Evolutionary conservation across 306 rosid genomes (phyloP).

Genomic region (Cicer judaicum): DNA sequence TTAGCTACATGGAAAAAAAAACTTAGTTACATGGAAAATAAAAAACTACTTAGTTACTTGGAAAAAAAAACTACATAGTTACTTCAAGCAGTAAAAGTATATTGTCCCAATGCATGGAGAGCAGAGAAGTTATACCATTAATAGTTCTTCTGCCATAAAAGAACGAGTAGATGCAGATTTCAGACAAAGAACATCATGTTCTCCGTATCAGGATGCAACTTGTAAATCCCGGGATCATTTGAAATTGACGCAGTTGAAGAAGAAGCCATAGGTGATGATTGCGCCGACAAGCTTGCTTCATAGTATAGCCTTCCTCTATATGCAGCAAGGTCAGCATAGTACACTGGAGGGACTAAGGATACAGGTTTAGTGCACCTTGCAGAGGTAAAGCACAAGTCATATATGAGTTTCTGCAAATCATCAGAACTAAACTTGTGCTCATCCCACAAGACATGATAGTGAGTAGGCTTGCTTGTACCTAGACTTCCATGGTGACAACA

Average conservation of each 20-base stretch:
- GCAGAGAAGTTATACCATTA: background rate
- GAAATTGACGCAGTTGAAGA: constrained; percentile 45
- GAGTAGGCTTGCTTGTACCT: constrained; percentile 90
- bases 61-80: constrained; percentile 44
- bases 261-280: constrained; percentile 28
- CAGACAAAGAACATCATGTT: constrained; percentile 67
- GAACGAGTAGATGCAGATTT: constrained; percentile 14
- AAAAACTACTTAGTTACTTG: constrained; percentile 37
- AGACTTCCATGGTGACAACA: constrained; percentile 70
- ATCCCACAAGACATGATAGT: constrained; percentile 79
- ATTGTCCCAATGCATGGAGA: constrained; percentile 23
- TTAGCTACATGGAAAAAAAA: constrained; percentile 26
- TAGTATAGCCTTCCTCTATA: constrained; percentile 72
- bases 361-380: constrained; percentile 88
- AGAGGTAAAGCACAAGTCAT: constrained; percentile 73
- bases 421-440: constrained; percentile 70
- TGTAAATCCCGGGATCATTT: constrained; percentile 41
- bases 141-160: background rate
- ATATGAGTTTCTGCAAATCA: constrained; percentile 69
- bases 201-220: constrained; percentile 58
- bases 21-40: background rate
- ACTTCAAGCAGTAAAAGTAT: background rate
- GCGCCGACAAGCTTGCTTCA: constrained; percentile 51
- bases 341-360: constrained; percentile 80
- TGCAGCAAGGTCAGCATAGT: constrained; percentile 84